These are phyloP conservation scores for Aegilops tauschii DNA, from an alignment of 176 grass and related monocot species.

Conservation along the genomic window DNA sequence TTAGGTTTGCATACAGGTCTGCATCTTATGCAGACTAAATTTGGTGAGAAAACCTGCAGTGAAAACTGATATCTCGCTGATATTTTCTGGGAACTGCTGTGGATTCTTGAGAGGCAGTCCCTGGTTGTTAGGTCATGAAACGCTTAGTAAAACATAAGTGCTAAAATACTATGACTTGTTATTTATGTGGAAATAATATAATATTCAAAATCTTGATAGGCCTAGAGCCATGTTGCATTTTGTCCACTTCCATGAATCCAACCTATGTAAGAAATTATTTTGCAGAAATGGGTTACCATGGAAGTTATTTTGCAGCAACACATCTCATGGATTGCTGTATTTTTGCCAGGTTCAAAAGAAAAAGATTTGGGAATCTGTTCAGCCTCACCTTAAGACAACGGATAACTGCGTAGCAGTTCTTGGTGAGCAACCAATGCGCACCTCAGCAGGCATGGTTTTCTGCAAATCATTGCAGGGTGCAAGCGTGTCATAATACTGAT, in stretches of 20 bases:
- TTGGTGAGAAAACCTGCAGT: background rate
- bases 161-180: background rate
- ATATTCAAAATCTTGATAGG: background rate
- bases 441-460: slow-evolving; percentile 56
- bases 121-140: background rate
- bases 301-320: background rate
- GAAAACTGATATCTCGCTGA: background rate
- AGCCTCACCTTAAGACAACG: slow-evolving; percentile 79
- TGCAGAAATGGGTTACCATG: background rate
- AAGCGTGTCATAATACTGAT: slow-evolving; percentile 65
- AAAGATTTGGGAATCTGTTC: slow-evolving; percentile 92
- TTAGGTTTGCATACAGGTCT: background rate
- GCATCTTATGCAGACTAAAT: background rate
- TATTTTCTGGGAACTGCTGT: background rate
- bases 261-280: slow-evolving; percentile 2
- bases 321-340: slow-evolving; percentile 16
- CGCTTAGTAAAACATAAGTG: background rate
- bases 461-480: slow-evolving; percentile 81
- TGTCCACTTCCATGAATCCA: background rate
- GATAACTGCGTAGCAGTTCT: slow-evolving; percentile 60
- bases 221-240: background rate
- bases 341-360: slow-evolving; percentile 86
- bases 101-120: background rate
- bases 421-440: slow-evolving; percentile 61
- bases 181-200: background rate